These are phyloP conservation scores for Ammopiptanthus mongolicus DNA, from an alignment of 306 rosid species.

Conservation along the genomic window DNA sequence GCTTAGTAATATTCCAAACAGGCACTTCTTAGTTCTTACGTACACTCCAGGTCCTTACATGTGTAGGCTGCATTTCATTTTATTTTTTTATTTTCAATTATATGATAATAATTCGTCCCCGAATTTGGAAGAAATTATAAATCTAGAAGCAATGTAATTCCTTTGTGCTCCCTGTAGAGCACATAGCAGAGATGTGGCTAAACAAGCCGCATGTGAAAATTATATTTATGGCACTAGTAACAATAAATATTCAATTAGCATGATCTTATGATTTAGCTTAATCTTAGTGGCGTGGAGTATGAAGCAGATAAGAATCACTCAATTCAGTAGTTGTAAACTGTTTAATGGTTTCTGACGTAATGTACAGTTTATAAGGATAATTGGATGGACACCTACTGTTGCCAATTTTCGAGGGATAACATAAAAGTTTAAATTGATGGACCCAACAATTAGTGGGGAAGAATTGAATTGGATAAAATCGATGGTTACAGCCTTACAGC, in stretches of 20 bases:
- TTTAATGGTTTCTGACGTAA: slow-evolving; percentile 16
- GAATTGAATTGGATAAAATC: neutral
- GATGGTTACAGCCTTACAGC: no score
- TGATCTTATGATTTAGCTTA: neutral
- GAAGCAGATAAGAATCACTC: neutral
- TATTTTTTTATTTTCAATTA: no score
- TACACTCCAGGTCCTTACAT: no score
- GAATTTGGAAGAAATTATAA: neutral
- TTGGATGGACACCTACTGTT: neutral
- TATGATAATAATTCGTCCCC: no score
- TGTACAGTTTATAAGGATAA: neutral
- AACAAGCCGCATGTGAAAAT: neutral
- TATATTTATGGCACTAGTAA: neutral
- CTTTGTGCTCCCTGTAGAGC: neutral
- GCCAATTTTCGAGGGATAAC: neutral
- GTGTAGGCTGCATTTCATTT: no score
- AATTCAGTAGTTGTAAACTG: neutral
- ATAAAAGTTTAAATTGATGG: neutral
- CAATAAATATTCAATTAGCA: neutral
- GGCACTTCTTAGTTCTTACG: no score
- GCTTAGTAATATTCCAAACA: no score
- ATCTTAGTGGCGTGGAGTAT: neutral
- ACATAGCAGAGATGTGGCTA: neutral
- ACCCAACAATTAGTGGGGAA: slow-evolving; percentile 13
- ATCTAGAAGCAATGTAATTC: neutral